Evolutionary conservation across 129 eudicot species (phyloP).

Genomic region (Erigeron canadensis): DNA sequence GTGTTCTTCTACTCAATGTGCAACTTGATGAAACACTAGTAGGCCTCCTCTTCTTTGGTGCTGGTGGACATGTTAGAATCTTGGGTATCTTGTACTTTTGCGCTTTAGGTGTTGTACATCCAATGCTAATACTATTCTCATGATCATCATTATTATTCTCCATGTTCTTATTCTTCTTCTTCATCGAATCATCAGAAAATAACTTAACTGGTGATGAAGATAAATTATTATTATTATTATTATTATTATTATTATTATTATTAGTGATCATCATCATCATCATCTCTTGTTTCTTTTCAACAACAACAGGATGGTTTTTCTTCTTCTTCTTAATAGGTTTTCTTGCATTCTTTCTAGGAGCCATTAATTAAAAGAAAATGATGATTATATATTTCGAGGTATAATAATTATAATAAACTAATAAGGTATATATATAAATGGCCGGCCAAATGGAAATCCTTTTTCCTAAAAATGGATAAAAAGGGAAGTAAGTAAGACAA

Average conservation of each 20-base stretch:
- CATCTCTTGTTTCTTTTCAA: slow-evolving; percentile 2
- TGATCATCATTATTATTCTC: not conserved
- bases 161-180: slow-evolving; percentile 12
- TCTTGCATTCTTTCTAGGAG: slow-evolving; percentile 49
- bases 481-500: slow-evolving; percentile 8
- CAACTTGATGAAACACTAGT: slow-evolving; percentile 31
- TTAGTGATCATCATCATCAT: too few relatives aligned
- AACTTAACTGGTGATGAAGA: slow-evolving; percentile 10
- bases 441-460: slow-evolving; percentile 10
- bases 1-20: slow-evolving; percentile 48
- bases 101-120: slow-evolving; percentile 79
- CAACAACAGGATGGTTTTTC: too few relatives aligned
- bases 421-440: not conserved
- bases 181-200: slow-evolving; percentile 17
- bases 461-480: slow-evolving; percentile 22
- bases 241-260: too few relatives aligned
- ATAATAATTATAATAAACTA: slow-evolving; percentile 1
- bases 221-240: too few relatives aligned
- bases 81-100: slow-evolving; percentile 67
- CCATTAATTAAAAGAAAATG: slow-evolving; percentile 40
- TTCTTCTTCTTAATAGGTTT: too few relatives aligned
- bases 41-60: slow-evolving; percentile 63
- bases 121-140: slow-evolving; percentile 24
- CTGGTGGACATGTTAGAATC: slow-evolving; percentile 76
- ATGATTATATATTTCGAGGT: not conserved